A percentile compares a stretch with the other conserved stretches of the same genome.
Evolutionary conservation across 1,139 yeast species (phyloP).

Genomic region (Debaryomycetaceae sp.): DNA sequence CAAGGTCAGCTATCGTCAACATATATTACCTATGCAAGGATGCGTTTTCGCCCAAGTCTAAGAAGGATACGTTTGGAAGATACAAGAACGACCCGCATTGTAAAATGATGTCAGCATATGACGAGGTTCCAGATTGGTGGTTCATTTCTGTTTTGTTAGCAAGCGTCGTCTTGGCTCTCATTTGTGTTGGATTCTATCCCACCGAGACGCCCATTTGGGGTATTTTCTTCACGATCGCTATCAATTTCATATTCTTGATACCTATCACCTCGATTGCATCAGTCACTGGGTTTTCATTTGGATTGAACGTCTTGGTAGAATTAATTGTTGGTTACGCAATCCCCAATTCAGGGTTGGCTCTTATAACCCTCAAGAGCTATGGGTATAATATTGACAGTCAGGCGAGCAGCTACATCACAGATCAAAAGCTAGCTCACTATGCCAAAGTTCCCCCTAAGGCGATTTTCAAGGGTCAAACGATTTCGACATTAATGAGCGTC

Average conservation of each 20-base stretch:
- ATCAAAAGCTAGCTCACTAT: slow-evolving; percentile 36
- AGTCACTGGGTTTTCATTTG: slow-evolving; percentile 36
- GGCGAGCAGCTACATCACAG: slow-evolving; percentile 34
- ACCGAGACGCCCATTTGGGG: slow-evolving; percentile 38
- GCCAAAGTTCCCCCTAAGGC: slow-evolving; percentile 33
- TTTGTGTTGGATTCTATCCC: slow-evolving; percentile 30
- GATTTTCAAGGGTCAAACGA: slow-evolving; percentile 30
- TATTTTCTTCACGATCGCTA: slow-evolving; percentile 30
- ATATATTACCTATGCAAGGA: slow-evolving; percentile 32
- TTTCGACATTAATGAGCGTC: slow-evolving; percentile 24
- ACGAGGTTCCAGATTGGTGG: slow-evolving; percentile 44
- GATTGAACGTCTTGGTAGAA: slow-evolving; percentile 38
- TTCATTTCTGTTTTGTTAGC: slow-evolving; percentile 26
- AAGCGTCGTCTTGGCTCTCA: slow-evolving; percentile 29
- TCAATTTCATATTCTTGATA: slow-evolving; percentile 33
- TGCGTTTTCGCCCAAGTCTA: slow-evolving; percentile 19
- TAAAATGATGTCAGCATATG: slow-evolving; percentile 35
- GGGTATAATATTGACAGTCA: slow-evolving; percentile 37
- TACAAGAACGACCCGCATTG: slow-evolving; percentile 36
- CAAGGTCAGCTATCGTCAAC: slow-evolving; percentile 37
- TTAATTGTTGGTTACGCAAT: slow-evolving; percentile 37
- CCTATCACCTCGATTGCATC: slow-evolving; percentile 37
- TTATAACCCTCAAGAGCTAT: slow-evolving; percentile 34
- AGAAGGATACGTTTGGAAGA: slow-evolving; percentile 14
- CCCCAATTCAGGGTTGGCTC: slow-evolving; percentile 38